These are phyloP conservation scores for Polygonum maritimum DNA, from an alignment of 148 eudicot genomes.

Conservation along the genomic window DNA sequence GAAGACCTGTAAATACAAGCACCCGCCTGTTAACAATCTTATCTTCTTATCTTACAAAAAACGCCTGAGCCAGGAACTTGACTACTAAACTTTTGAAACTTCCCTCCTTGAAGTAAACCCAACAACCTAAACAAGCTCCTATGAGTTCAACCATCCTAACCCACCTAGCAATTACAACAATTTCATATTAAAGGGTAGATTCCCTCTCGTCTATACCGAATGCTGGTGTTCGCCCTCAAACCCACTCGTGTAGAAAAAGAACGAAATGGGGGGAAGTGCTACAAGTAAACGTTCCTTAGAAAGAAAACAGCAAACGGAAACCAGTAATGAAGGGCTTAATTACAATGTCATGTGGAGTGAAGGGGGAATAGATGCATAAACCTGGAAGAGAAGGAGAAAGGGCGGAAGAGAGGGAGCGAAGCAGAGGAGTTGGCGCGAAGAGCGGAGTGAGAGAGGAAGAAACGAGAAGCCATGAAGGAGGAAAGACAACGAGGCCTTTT, in stretches of 20 bases:
- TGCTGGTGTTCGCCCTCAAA: background rate
- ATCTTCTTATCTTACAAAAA: background rate
- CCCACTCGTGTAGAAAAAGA: background rate
- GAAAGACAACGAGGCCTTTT: slow-evolving; percentile 30
- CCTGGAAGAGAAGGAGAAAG: slow-evolving; percentile 13
- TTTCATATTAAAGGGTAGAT: background rate
- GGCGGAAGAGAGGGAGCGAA: slow-evolving; percentile 15
- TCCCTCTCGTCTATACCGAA: too few relatives aligned
- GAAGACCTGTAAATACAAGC: slow-evolving; percentile 31
- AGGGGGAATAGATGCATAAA: slow-evolving; percentile 3
- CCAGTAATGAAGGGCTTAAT: background rate
- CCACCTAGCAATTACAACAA: background rate
- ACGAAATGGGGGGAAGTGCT: background rate
- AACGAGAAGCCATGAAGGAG: slow-evolving; percentile 37
- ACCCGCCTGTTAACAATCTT: background rate
- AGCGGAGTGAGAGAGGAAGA: slow-evolving; percentile 17
- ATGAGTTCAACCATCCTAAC: background rate
- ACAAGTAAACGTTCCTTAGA: background rate
- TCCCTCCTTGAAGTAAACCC: background rate
- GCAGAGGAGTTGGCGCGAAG: slow-evolving; percentile 13
- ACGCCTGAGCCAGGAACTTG: background rate
- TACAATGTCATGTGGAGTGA: background rate
- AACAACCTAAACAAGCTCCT: background rate
- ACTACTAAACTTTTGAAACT: background rate
- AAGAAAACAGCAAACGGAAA: background rate